A percentile compares a stretch with the other conserved stretches of the same genome.
These are phyloP conservation scores for Trypanosoma conorhini DNA, from an alignment of 208 protist species.

Conservation along the genomic window DNA sequence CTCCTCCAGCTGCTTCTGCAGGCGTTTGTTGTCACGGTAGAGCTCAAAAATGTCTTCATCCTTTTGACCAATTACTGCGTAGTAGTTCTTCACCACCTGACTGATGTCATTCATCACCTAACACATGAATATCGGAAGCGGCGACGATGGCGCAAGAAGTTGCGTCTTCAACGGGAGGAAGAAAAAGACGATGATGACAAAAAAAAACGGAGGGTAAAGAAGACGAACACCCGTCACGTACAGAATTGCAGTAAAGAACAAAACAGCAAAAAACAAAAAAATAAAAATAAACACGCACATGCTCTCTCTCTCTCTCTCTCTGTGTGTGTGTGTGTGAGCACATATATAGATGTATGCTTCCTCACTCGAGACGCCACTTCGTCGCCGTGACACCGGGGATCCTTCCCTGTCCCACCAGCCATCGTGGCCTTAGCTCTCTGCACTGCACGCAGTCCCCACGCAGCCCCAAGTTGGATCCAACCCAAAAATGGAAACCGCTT, in stretches of 20 bases:
- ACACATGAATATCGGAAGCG: not conserved
- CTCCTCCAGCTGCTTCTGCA: slow-evolving; percentile 59
- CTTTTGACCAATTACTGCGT: slow-evolving; percentile 65
- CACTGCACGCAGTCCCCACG: not conserved
- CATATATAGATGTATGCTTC: no score
- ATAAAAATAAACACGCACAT: not conserved
- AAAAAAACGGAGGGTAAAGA: not conserved
- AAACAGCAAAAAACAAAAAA: not conserved
- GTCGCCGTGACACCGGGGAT: no score
- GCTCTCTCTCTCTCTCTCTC: no score
- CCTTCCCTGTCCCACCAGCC: not conserved
- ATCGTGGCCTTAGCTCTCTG: not conserved
- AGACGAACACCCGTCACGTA: not conserved
- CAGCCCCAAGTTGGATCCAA: not conserved
- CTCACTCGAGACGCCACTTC: no score
- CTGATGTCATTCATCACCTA: slow-evolving; percentile 47
- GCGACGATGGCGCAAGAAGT: not conserved
- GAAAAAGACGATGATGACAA: slow-evolving; percentile 8
- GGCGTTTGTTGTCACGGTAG: slow-evolving; percentile 71
- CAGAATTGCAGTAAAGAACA: slow-evolving; percentile 2
- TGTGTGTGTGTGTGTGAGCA: no score
- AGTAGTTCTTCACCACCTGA: slow-evolving; percentile 64
- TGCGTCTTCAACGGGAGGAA: not conserved
- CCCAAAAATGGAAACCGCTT: not conserved
- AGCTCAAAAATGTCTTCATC: slow-evolving; percentile 77